These are phyloP conservation scores for Chondrostereum purpureum DNA, from an alignment of 1,284 basidiomycete species.

Conservation along the genomic window DNA sequence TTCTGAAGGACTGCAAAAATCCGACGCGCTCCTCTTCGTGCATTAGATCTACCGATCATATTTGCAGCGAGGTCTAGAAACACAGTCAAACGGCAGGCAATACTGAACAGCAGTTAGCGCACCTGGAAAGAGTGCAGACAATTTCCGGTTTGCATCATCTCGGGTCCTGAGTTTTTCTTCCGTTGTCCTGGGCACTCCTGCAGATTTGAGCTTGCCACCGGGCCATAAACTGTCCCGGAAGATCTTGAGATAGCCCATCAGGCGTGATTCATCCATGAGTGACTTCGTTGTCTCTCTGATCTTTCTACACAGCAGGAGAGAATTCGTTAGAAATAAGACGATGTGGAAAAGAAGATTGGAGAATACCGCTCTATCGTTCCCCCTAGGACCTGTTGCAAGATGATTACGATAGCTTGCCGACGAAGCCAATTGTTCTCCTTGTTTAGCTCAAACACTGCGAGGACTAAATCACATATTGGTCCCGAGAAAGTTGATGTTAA, in stretches of 20 bases:
- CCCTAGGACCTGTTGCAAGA: conserved; percentile 91
- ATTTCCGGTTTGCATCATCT: conserved; percentile 81
- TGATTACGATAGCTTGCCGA: conserved; percentile 93
- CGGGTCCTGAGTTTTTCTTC: conserved; percentile 77
- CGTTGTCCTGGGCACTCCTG: conserved; percentile 58
- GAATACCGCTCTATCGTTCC: conserved; percentile 88
- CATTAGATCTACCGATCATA: conserved; percentile 93
- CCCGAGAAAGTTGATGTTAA: conserved; percentile 84
- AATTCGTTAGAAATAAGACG: background rate
- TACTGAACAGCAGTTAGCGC: conserved; percentile 9
- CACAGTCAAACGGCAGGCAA: conserved; percentile 3
- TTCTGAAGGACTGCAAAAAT: conserved; percentile 94
- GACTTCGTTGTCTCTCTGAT: conserved; percentile 72
- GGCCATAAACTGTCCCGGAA: conserved; percentile 82
- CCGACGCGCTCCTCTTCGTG: conserved; percentile 82
- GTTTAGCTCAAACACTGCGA: conserved; percentile 91
- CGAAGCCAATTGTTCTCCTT: conserved; percentile 95
- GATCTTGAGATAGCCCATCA: conserved; percentile 59
- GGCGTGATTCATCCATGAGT: conserved; percentile 56
- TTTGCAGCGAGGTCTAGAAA: conserved; percentile 83
- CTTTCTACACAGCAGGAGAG: conserved; percentile 49
- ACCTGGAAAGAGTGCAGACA: conserved; percentile 89
- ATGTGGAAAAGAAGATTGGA: background rate
- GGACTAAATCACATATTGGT: conserved; percentile 89
- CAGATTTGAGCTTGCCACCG: conserved; percentile 63